These are phyloP conservation scores for Paramecium biaurelia DNA, from an alignment of 73 alveolate genomes.

Conservation along the genomic window DNA sequence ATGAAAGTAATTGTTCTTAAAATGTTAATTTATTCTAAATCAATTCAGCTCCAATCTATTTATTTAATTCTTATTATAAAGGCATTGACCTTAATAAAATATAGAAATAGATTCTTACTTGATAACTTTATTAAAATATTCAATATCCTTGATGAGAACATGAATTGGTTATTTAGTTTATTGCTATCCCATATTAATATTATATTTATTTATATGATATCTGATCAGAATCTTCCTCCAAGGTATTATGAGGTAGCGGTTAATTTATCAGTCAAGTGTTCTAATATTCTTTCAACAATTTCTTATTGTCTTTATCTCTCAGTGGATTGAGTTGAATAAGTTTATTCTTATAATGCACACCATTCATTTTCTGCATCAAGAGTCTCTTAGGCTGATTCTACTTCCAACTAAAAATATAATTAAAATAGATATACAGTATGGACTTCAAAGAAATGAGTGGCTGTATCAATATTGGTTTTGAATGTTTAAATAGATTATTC, in stretches of 20 bases:
- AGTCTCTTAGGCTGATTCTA: slow-evolving; percentile 38
- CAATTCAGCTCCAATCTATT: neutral
- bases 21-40: neutral
- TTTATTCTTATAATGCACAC: slow-evolving; percentile 25
- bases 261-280: slow-evolving; percentile 47
- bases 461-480: slow-evolving; percentile 34
- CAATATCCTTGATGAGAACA: neutral
- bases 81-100: neutral
- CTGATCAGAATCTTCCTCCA: slow-evolving; percentile 57
- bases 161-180: neutral
- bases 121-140: neutral
- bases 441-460: slow-evolving; percentile 49
- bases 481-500: slow-evolving; percentile 34
- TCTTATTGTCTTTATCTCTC: slow-evolving; percentile 43
- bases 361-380: slow-evolving; percentile 38
- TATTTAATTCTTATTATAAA: neutral
- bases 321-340: neutral
- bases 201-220: slow-evolving; percentile 20
- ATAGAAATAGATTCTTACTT: neutral
- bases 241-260: slow-evolving; percentile 54
- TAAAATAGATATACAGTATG: slow-evolving; percentile 3
- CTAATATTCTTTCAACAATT: slow-evolving; percentile 22
- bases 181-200: neutral
- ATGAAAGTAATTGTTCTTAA: neutral
- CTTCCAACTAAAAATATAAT: neutral